Base-by-base conservation (phyloP, 2,329 filamentous ascomycete species). In the Cladosporium sp. region DNA sequence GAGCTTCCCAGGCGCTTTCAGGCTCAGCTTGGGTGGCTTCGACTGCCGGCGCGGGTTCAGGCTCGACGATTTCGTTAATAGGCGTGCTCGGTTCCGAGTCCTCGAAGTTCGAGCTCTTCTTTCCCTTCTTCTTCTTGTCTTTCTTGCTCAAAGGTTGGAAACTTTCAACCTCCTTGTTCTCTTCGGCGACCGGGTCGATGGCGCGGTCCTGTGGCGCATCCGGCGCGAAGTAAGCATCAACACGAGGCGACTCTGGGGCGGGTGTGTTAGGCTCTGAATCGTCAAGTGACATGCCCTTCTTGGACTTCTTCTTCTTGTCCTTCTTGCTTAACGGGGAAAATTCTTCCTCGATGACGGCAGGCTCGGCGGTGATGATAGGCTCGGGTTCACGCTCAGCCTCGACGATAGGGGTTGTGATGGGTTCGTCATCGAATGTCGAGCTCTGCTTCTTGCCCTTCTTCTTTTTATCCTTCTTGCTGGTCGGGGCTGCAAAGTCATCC, bases 381-480 rank as follows among this genome's bases (percentile, higher is more conserved):
- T 52, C 38, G 28, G 55, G 15, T 21, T 34, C 41, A 44, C 52
- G 41, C 36, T 49, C 62, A 49, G 49, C 24, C 30, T 65, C 62
- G 8, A 49, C 30, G 11, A 51, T 18, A 2, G 52, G 28, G 26
- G 38, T 21, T 28, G 28, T 15, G 21, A 12, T 28, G 2, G 63
- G 21, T 18, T 59, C 55, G 2, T 65, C 44, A 14, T 65, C 63
- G 32, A 59, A 59, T 6, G 26, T 32, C 10, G 61, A 36, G 58
- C 75, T 74, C 67, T 74, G 68, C 68, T 77, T 74, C 73, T 83
- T 84, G 34, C 83, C 80, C 18, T 78, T 76, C 74, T 80, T 83
- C 73, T 82, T 83, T 71, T 80, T 80, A 67, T 84, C 82, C 73
- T 84, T 85, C 71, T 82, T 84, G 73, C 77, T 83, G 52, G 80